These are phyloP conservation scores for Aplosporella prunicola DNA, from an alignment of 2,329 filamentous ascomycete genomes.

Conservation along the genomic window DNA sequence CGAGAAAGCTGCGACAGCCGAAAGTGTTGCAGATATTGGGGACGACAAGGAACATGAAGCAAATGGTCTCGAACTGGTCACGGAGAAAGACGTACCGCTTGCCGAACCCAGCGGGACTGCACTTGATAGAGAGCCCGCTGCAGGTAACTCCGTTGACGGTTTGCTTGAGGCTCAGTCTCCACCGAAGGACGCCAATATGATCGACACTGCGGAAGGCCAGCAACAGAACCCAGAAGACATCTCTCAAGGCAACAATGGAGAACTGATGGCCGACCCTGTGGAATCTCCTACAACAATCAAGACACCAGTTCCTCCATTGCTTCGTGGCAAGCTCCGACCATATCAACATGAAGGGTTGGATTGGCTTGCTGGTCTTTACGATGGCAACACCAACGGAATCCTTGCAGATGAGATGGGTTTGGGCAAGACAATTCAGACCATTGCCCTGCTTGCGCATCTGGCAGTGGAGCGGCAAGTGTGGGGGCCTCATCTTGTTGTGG, in stretches of 20 bases:
- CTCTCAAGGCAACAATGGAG: no score
- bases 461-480: constrained; percentile 84
- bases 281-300: constrained; percentile 32
- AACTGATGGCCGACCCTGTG: constrained; percentile 13
- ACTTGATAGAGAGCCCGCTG: not conserved
- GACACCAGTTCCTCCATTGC: constrained; percentile 52
- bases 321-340: constrained; percentile 82
- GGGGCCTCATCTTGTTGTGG: constrained; percentile 92
- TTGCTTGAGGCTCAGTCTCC: not conserved
- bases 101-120: not conserved
- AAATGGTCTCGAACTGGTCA: constrained; percentile 8
- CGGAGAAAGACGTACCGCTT: not conserved
- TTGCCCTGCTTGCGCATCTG: constrained; percentile 83
- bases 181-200: no score
- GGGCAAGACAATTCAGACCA: constrained; percentile 97
- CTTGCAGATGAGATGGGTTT: constrained; percentile 97
- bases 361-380: constrained; percentile 89
- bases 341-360: constrained; percentile 97
- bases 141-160: not conserved
- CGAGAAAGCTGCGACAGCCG: not conserved
- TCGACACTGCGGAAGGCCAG: no score
- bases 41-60: constrained; percentile 22
- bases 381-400: constrained; percentile 89
- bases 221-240: no score
- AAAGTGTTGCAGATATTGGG: constrained; percentile 14